Evolutionary conservation across 2,329 filamentous ascomycete species (phyloP), one percentile per base, ranked within the genome.

Genomic region (Paraphaeosphaeria sporulosa): DNA sequence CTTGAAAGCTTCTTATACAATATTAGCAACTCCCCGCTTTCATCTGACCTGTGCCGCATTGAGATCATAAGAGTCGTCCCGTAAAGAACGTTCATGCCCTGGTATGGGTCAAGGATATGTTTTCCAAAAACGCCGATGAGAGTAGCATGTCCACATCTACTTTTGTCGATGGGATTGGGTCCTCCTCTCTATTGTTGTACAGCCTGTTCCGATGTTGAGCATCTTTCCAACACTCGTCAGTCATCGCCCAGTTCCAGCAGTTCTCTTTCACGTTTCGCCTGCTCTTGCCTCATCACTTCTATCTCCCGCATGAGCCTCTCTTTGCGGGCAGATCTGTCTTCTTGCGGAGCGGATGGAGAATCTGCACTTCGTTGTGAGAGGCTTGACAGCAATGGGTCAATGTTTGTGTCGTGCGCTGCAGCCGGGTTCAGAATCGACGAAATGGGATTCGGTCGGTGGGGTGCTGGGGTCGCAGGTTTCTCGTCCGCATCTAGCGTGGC

Each of bases 391-490:
- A 71, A 70, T 0, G 74, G 74, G 43, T 77, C 74, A 46, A 77
- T 77, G 30, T 76, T 74, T 4, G 55, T 46, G 30, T 75, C 70
- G 21, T 69, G 71, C 2, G 65, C 52, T 23, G 64, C 64, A 0
- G 71, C 58, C 8, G 69, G 74, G 36, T 77, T 77, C 8, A 77
- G 49, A 9, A 77, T 74, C 0, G 73, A 76, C 0, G 73, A 76
- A 23, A 77, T 76, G 7, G 70, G 68, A 48, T 74, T 75, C 19
- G 70, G 69, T 38, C 74, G 73, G 57, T 75, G 72, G 1, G 73
- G 71, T 23, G 67, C 63, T 8, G 73, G 66, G 21, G 68, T 67
- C 10, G 55, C 55, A 17, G 71, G 57, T 1, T 60, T n/a, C n/a
- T 73, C 73, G 12, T 72, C 72, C 0, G 63, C 53, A 34, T 78